These are phyloP conservation scores for Solanum sparsipilum DNA, from an alignment of 257 asterid species.

Conservation along the genomic window DNA sequence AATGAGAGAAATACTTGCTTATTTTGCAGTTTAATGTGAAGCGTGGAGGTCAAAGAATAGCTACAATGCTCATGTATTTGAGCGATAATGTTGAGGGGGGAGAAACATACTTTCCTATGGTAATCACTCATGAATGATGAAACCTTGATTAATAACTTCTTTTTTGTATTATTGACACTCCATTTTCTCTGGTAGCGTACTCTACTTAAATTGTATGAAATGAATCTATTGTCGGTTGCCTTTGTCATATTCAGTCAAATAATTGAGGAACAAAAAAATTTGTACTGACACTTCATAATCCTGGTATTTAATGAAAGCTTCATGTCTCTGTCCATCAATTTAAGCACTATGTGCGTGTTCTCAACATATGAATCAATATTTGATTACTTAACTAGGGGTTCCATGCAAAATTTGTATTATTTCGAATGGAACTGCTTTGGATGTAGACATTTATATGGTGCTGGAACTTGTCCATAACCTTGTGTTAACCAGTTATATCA, in stretches of 20 bases:
- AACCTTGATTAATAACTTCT: background rate
- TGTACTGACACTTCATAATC: background rate
- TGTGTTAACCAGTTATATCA: background rate
- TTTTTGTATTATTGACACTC: background rate
- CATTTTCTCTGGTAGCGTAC: background rate
- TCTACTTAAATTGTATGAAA: background rate
- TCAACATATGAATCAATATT: background rate
- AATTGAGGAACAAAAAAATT: background rate
- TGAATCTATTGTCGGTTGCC: background rate
- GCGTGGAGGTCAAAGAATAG: constrained; percentile 16
- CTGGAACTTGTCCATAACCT: background rate
- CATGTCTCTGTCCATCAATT: background rate
- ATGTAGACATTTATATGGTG: background rate
- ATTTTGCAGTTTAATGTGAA: constrained; percentile 11
- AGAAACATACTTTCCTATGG: constrained; percentile 19
- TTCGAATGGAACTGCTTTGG: background rate
- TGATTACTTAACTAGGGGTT: background rate
- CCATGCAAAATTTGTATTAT: background rate
- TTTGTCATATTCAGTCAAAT: background rate
- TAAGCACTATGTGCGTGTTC: background rate
- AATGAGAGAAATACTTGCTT: background rate
- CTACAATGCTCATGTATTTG: constrained; percentile 17
- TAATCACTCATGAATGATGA: background rate
- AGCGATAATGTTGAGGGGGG: constrained; percentile 21
- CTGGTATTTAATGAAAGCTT: background rate